Evolutionary conservation across 345 rosid genomes (phyloP).

Genomic region (Tarenaya hassleriana): DNA sequence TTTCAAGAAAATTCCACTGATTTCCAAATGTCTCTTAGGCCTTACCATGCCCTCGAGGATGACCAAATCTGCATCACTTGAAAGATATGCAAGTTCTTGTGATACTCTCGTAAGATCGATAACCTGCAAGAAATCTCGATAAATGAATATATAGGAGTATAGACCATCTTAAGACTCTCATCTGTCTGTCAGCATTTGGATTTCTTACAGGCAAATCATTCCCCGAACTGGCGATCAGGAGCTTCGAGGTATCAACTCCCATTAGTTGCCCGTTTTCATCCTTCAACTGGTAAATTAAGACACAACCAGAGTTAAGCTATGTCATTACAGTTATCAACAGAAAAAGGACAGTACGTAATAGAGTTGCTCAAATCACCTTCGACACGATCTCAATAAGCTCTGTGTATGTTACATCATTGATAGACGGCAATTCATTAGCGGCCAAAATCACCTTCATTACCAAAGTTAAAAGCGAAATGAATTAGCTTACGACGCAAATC

Average conservation of each 20-base stretch:
- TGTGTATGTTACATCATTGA: constrained; percentile 83
- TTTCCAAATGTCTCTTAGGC: not conserved
- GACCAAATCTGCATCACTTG: constrained; percentile 84
- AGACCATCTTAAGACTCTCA: not conserved
- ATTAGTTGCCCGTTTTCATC: constrained; percentile 69
- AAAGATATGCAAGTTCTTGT: constrained; percentile 79
- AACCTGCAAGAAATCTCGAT: constrained; percentile 43
- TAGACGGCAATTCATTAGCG: constrained; percentile 95
- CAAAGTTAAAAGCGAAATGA: not conserved
- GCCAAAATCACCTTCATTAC: constrained; percentile 81
- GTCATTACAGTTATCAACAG: not conserved
- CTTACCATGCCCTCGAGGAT: constrained; percentile 98
- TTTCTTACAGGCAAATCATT: constrained; percentile 90
- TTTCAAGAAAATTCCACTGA: not conserved
- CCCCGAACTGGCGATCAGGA: constrained; percentile 87
- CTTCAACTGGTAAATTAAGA: constrained; percentile 56
- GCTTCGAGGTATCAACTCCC: constrained; percentile 82
- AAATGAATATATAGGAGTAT: constrained; percentile 3
- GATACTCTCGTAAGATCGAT: constrained; percentile 90
- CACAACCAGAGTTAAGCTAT: constrained; percentile 23
- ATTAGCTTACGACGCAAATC: constrained; percentile 2
- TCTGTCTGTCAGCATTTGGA: not conserved
- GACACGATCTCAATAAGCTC: constrained; percentile 79
- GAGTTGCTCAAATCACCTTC: constrained; percentile 44
- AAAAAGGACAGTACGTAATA: not conserved